phyloP scores from a whole-genome alignment of 2,329 filamentous ascomycete genomes.

The Emydomyces testavorans region DNA sequence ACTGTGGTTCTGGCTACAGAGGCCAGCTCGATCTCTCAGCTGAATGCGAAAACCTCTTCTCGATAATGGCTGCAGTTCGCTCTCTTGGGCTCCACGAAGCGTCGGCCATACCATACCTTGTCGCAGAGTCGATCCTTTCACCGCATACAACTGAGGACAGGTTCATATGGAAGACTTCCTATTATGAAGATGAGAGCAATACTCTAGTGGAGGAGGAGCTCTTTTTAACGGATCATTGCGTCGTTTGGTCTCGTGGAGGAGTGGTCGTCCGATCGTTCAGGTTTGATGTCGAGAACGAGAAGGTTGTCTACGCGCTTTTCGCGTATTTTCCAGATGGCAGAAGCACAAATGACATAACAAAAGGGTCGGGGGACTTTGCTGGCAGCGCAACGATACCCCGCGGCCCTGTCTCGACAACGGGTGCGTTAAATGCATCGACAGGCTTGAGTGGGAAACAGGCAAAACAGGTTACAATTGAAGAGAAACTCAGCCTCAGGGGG shows the following conservation, averaged over 20 bases:
- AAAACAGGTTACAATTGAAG: conserved; percentile 15
- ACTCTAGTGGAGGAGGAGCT: conserved; percentile 61
- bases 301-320: conserved; percentile 73
- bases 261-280: conserved; percentile 75
- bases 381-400: not conserved
- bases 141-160: conserved; percentile 49
- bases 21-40: conserved; percentile 19
- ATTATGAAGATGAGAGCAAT: conserved; percentile 34
- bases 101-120: conserved; percentile 67
- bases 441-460: conserved; percentile 11
- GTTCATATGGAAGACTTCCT: conserved; percentile 65
- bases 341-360: conserved; percentile 17
- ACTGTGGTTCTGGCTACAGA: conserved; percentile 17
- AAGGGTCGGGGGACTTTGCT: not conserved
- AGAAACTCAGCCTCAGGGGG: conserved; percentile 4
- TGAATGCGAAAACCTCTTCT: conserved; percentile 12
- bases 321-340: conserved; percentile 57
- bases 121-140: conserved; percentile 66
- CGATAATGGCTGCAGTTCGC: conserved; percentile 72
- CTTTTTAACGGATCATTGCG: conserved; percentile 59
- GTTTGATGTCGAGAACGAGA: conserved; percentile 76
- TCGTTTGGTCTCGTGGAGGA: conserved; percentile 81
- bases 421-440: not conserved
- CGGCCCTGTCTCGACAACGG: conserved; percentile 1
- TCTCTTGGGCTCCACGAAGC: conserved; percentile 88